These are phyloP conservation scores for Mycosphaerella arachidis DNA, from an alignment of 2,329 filamentous ascomycete genomes.

Conservation along the genomic window DNA sequence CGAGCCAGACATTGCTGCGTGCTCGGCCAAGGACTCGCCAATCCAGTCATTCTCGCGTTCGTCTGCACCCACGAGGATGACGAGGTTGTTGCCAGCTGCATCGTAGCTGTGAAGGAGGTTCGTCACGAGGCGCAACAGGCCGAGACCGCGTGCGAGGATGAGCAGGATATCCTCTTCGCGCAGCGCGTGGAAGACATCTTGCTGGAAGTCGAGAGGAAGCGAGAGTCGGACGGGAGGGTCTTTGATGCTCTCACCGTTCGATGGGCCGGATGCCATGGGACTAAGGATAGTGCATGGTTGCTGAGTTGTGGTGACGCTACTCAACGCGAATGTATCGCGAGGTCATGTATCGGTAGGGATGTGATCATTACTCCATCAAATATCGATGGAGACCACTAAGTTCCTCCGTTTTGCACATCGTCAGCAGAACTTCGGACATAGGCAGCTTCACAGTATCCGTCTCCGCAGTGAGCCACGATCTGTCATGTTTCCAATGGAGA, in stretches of 20 bases:
- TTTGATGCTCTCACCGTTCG: slow-evolving; percentile 3
- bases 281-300: background rate
- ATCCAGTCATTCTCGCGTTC: slow-evolving; percentile 96
- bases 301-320: background rate
- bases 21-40: slow-evolving; percentile 90
- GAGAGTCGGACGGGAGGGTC: slow-evolving; percentile 69
- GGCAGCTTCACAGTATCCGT: too few species aligned
- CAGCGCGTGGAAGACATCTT: slow-evolving; percentile 88
- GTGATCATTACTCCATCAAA: too few species aligned
- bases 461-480: too few species aligned
- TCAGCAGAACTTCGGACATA: too few species aligned
- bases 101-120: slow-evolving; percentile 97
- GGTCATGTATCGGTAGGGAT: background rate
- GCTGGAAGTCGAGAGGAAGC: slow-evolving; percentile 82
- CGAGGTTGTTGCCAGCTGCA: slow-evolving; percentile 87
- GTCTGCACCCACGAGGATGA: slow-evolving; percentile 82
- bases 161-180: slow-evolving; percentile 90
- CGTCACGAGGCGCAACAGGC: slow-evolving; percentile 85
- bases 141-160: slow-evolving; percentile 84
- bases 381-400: too few species aligned
- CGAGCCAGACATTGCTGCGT: slow-evolving; percentile 82
- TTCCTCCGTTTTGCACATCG: too few species aligned
- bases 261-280: background rate
- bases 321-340: background rate
- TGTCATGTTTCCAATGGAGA: too few species aligned